Evolutionary conservation across 2,329 filamentous ascomycete genomes (phyloP), one percentile per base, ranked within the genome.

Genomic region (Fusarium virguliforme): DNA sequence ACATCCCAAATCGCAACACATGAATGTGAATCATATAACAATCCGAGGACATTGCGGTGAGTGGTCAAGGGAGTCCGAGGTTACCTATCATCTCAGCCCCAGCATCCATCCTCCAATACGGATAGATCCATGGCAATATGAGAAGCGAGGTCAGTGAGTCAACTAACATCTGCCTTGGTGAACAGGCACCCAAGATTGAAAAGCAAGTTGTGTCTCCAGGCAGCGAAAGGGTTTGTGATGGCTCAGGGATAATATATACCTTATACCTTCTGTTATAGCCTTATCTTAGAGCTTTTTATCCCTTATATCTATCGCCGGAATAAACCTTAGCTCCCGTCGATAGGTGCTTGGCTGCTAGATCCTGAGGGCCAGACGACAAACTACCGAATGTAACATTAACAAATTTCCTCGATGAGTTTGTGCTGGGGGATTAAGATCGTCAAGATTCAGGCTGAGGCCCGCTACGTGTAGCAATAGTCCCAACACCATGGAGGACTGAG

Each of bases 141-240:
- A 26, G 28, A 48, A 48, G 43, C 43, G 43, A 48, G 43, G 43
- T 48, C n/a, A 48, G 28, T 48, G 43, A 48, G 43, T 48, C 43
- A 48, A 48, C 43, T 30, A 48, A 48, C 43, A n/a, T 26, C 28
- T 15, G 26, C 43, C 43, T 48, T 26, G 6, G n/a, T 8, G 15
- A 12, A 48, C 26, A 48, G 26, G 15, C 26, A 30, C 15, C 9
- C n/a, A 8, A 48, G 43, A 48, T 48, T 48, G 43, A 48, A 30
- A 48, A 26, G 28, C 43, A 48, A 30, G 43, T 48, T 48, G 26
- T 48, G 43, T 48, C 43, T 30, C 43, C 26, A 48, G 43, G 43
- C 15, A 48, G 43, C 26, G 4, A 48, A 48, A 48, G 28, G 43
- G 43, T 30, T 48, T 48, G 43, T 15, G 8, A 48, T 48, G 26